Conservation (phyloP, 345 rosid genomes). For the Pistacia integerrima region DNA sequence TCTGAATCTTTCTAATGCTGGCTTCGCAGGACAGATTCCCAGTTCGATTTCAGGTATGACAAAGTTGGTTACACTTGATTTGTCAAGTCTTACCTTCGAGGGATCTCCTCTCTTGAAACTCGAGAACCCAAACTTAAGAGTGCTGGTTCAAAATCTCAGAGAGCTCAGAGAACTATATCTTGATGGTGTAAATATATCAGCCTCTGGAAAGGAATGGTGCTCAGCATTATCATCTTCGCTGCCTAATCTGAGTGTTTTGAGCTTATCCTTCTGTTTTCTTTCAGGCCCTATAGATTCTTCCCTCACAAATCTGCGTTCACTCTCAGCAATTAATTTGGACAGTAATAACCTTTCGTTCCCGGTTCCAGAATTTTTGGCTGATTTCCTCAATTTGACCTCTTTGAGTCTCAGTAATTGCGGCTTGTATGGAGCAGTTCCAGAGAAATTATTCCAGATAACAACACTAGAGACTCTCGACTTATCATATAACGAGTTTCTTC, state of each 20-base stretch:
- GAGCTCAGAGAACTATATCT: too few species aligned
- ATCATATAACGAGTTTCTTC: too few species aligned
- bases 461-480: too few species aligned
- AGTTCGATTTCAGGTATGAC: slow-evolving; percentile 15
- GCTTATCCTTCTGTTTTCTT: slow-evolving; percentile 27
- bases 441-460: too few species aligned
- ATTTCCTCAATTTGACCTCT: background rate
- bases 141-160: too few species aligned
- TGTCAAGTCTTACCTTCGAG: background rate
- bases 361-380: slow-evolving; percentile 33
- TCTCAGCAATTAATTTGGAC: background rate
- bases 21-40: slow-evolving; percentile 43
- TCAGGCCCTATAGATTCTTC: slow-evolving; percentile 33
- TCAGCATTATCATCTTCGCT: slow-evolving; percentile 7
- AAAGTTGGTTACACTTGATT: slow-evolving; percentile 36
- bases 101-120: slow-evolving; percentile 4
- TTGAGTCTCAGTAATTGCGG: slow-evolving; percentile 8
- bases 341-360: too few species aligned
- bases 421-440: slow-evolving; percentile 36
- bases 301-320: slow-evolving; percentile 10
- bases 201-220: too few species aligned
- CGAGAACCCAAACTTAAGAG: slow-evolving; percentile 25
- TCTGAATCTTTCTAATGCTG: slow-evolving; percentile 39
- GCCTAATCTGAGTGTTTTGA: slow-evolving; percentile 29
- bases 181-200: too few species aligned